Evolutionary conservation across 2,329 filamentous ascomycete genomes (phyloP).

Genomic region (Berkeleyomyces rouxiae): DNA sequence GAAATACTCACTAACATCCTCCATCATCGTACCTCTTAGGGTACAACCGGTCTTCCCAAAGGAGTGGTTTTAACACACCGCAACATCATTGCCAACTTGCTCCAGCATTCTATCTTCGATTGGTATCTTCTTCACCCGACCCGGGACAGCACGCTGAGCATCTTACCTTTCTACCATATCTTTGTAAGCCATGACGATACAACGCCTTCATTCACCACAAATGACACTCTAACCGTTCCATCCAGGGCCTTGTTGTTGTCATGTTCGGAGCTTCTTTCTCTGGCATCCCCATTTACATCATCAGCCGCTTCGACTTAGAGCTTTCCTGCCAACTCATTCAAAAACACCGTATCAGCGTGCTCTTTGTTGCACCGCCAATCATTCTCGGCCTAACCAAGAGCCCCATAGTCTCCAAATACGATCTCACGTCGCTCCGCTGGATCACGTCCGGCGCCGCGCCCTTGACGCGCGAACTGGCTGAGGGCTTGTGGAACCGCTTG

Average conservation of each 20-base stretch:
- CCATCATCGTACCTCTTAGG: conserved; percentile 22
- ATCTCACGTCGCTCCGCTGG: conserved; percentile 64
- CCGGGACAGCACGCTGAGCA: conserved; percentile 58
- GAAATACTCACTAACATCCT: neutral
- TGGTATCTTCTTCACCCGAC: conserved; percentile 37
- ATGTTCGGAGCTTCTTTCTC: conserved; percentile 27
- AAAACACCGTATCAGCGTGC: conserved; percentile 55
- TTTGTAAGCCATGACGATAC: conserved; percentile 40
- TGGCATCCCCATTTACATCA: conserved; percentile 56
- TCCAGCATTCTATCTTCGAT: conserved; percentile 39
- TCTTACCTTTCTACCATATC: conserved; percentile 83
- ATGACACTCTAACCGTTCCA: neutral
- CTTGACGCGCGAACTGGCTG: conserved; percentile 62
- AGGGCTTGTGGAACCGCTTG: conserved; percentile 56
- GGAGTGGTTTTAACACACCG: conserved; percentile 73
- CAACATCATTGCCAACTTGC: conserved; percentile 64
- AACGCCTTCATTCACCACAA: neutral
- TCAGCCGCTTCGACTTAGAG: conserved; percentile 62
- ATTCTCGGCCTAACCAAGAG: conserved; percentile 67
- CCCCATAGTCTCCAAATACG: conserved; percentile 61
- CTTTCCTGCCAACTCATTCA: conserved; percentile 64
- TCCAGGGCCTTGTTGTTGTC: conserved; percentile 21
- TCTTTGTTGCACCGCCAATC: conserved; percentile 72
- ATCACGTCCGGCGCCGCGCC: conserved; percentile 81
- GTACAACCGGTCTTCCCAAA: conserved; percentile 82